Percentiles rank a stretch among this genome's conserved stretches.
These are phyloP conservation scores for Ramularia endophylla DNA, from an alignment of 2,329 filamentous ascomycete species.

Conservation along the genomic window DNA sequence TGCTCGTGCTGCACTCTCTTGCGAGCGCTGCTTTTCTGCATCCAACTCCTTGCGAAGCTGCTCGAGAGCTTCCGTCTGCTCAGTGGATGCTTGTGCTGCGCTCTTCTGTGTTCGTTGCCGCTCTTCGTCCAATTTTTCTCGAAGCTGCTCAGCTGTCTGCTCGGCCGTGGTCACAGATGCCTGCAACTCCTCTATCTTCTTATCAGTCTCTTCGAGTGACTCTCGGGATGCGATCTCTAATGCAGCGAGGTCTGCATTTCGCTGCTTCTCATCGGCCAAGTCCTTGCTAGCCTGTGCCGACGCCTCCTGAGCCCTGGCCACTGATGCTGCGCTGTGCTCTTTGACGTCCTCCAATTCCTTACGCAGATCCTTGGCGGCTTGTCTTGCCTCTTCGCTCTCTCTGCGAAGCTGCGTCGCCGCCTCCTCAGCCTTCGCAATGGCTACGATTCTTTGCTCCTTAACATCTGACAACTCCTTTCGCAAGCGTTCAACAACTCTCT, in stretches of 20 bases:
- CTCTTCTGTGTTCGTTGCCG: too few species aligned
- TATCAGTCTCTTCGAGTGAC: background rate
- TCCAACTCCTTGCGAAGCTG: background rate
- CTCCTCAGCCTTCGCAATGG: constrained; percentile 8
- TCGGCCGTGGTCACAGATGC: constrained; percentile 4
- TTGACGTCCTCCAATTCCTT: constrained; percentile 23
- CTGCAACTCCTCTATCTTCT: constrained; percentile 18
- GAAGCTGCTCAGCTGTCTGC: constrained; percentile 3
- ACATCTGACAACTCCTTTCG: constrained; percentile 23
- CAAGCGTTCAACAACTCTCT: constrained; percentile 17
- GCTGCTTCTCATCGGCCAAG: too few species aligned
- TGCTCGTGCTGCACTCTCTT: background rate
- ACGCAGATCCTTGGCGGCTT: constrained; percentile 16
- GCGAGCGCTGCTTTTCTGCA: background rate
- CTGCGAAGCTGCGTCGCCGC: background rate
- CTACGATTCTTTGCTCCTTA: constrained; percentile 7
- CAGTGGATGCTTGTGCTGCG: background rate
- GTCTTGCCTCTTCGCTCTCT: constrained; percentile 14
- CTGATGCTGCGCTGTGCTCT: constrained; percentile 4
- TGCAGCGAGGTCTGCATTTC: background rate
- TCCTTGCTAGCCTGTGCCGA: background rate
- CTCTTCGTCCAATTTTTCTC: background rate
- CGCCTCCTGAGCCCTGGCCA: constrained; percentile 7
- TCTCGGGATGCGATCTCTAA: background rate
- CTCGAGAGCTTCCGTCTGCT: background rate